Evolutionary conservation across 495 filamentous ascomycete species (phyloP).

Genomic region (Saxophila tyrrhenica): DNA sequence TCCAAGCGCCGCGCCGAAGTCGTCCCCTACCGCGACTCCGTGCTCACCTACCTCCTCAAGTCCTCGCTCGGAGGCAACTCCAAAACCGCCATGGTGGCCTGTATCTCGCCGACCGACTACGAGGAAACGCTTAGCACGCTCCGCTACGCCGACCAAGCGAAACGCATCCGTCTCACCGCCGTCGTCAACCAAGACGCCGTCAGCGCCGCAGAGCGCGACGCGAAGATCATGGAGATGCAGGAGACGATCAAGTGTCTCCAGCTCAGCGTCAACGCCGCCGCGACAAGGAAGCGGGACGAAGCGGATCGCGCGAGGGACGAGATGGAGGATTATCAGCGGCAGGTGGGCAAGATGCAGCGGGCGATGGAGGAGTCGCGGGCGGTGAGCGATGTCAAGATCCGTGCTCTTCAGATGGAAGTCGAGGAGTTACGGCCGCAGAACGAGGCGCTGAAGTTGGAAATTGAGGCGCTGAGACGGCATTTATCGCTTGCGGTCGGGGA

Average conservation of each 20-base stretch:
- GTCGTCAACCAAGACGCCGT: constrained; percentile 88
- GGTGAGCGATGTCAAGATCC: constrained; percentile 83
- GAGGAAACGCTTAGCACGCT: constrained; percentile 94
- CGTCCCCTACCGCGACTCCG: constrained; percentile 90
- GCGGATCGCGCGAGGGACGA: constrained; percentile 45
- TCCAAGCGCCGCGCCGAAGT: constrained; percentile 46
- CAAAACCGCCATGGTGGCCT: constrained; percentile 98
- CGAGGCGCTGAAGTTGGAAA: constrained; percentile 63
- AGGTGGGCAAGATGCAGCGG: constrained; percentile 74
- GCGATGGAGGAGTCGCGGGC: constrained; percentile 86
- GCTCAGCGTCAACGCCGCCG: constrained; percentile 49
- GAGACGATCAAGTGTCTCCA: constrained; percentile 81
- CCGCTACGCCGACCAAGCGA: constrained; percentile 95
- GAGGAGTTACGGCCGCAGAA: constrained; percentile 30
- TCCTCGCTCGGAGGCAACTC: constrained; percentile 89
- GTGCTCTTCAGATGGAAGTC: constrained; percentile 63
- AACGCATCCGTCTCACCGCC: constrained; percentile 94
- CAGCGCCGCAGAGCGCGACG: constrained; percentile 77
- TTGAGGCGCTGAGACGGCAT: constrained; percentile 76
- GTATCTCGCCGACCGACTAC: constrained; percentile 89
- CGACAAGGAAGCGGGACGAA: constrained; percentile 36
- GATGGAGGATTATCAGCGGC: constrained; percentile 83
- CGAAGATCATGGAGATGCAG: constrained; percentile 85
- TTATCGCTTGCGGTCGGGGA: constrained; percentile 76
- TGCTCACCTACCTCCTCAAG: constrained; percentile 95